Evolutionary conservation across 495 filamentous ascomycete genomes (phyloP).

Genomic region (Penicillium fimorum): DNA sequence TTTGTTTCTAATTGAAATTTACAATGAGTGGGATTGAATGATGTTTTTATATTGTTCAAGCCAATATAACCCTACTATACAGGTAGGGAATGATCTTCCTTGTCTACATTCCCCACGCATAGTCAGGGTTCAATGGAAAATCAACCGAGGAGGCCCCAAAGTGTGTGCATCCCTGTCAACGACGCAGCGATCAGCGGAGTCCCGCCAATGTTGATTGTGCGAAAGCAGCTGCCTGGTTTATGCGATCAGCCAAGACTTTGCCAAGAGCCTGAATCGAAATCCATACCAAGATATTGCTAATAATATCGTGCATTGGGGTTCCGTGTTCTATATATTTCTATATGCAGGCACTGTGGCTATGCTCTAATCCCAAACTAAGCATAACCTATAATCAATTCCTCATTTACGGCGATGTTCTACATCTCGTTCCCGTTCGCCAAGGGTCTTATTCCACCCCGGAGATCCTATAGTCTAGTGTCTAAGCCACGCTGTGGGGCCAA

Average conservation of each 20-base stretch:
- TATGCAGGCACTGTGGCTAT: constrained; percentile 3
- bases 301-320: constrained; percentile 7
- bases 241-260: constrained; percentile 18
- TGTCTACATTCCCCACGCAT: constrained; percentile 1
- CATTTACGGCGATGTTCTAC: background rate
- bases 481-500: constrained; percentile 23
- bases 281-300: background rate
- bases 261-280: background rate
- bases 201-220: constrained; percentile 16
- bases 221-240: constrained; percentile 26
- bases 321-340: background rate
- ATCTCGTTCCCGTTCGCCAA: background rate
- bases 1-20: background rate
- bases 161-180: background rate
- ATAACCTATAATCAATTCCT: background rate
- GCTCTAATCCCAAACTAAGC: background rate
- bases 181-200: constrained; percentile 10
- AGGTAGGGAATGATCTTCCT: background rate
- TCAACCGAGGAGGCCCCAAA: constrained; percentile 14
- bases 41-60: constrained; percentile 17
- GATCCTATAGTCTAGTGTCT: constrained; percentile 8
- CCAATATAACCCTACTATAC: background rate
- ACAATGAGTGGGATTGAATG: background rate
- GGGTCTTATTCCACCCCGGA: constrained; percentile 4
- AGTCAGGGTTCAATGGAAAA: background rate